Conservation (phyloP, 768 basidiomycete genomes). For the Boletellus ananas region DNA sequence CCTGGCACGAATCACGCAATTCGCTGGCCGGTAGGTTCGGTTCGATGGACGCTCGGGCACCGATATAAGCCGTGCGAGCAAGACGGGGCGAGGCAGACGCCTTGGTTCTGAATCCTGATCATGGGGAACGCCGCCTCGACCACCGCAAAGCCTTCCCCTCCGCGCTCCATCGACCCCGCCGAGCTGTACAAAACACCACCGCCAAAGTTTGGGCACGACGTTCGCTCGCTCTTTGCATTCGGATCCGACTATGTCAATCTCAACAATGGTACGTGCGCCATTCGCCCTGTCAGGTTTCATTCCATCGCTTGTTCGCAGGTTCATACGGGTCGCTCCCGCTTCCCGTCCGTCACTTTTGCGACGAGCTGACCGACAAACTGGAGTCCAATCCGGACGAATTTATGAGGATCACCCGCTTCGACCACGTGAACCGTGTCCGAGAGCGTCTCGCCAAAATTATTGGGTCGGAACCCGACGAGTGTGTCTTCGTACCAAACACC, state of each 20-base stretch:
- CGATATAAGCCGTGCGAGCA: neutral
- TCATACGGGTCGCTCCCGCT: slow-evolving; percentile 56
- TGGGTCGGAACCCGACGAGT: slow-evolving; percentile 52
- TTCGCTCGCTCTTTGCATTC: slow-evolving; percentile 53
- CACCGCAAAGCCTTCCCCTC: neutral
- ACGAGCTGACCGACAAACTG: slow-evolving; percentile 37
- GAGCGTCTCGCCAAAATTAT: slow-evolving; percentile 46
- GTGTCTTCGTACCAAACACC: slow-evolving; percentile 41
- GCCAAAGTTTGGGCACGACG: slow-evolving; percentile 53
- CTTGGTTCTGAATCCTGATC: no score
- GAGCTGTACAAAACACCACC: slow-evolving; percentile 27
- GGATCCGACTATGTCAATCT: slow-evolving; percentile 59
- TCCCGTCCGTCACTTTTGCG: slow-evolving; percentile 46
- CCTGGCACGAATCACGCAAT: no score
- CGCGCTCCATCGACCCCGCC: neutral
- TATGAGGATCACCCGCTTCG: slow-evolving; percentile 36
- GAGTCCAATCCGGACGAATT: slow-evolving; percentile 60
- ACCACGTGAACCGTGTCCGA: slow-evolving; percentile 38
- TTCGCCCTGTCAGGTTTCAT: neutral
- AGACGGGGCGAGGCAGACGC: neutral
- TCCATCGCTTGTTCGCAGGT: slow-evolving; percentile 33
- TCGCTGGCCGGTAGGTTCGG: no score
- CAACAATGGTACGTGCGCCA: slow-evolving; percentile 49
- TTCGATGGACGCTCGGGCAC: no score
- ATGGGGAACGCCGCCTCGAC: no score